Percentiles rank a stretch among this genome's conserved stretches.
Evolutionary conservation across 495 filamentous ascomycete genomes (phyloP).

Genomic region (Hyaloscypha bicolor): DNA sequence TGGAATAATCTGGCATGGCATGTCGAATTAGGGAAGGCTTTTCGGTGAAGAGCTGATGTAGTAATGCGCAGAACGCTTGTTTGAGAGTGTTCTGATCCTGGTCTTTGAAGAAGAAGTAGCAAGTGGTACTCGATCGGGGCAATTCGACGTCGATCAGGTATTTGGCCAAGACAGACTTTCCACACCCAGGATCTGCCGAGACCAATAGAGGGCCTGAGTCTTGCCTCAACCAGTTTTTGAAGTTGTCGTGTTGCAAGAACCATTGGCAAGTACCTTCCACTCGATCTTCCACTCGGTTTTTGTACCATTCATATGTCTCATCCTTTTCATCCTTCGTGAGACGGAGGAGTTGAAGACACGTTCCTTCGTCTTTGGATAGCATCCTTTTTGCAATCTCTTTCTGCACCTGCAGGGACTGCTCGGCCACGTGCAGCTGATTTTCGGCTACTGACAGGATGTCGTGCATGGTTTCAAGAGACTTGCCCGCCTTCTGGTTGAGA

Average conservation of each 20-base stretch:
- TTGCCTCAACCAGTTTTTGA: conserved; percentile 42
- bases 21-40: conserved; percentile 21
- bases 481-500: not conserved
- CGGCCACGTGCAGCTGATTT: conserved; percentile 19
- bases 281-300: conserved; percentile 41
- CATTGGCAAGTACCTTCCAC: conserved; percentile 42
- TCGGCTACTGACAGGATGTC: not conserved
- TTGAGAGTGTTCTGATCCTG: conserved; percentile 35
- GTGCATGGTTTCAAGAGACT: not conserved
- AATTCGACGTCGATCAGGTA: conserved; percentile 37
- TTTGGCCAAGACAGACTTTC: conserved; percentile 44
- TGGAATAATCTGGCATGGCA: conserved; percentile 17
- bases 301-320: conserved; percentile 43
- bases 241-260: conserved; percentile 40
- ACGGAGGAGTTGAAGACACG: conserved; percentile 40
- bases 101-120: conserved; percentile 55
- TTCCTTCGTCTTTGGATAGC: conserved; percentile 28
- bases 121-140: conserved; percentile 12
- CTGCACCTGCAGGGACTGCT: not conserved
- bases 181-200: conserved; percentile 47
- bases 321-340: conserved; percentile 29
- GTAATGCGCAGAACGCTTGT: conserved; percentile 27
- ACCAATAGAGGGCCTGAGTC: conserved; percentile 36
- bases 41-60: conserved; percentile 31
- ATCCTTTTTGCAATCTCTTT: conserved; percentile 22